These are phyloP conservation scores for Styphnolobium japonicum DNA, from an alignment of 306 rosid genomes.

Conservation along the genomic window DNA sequence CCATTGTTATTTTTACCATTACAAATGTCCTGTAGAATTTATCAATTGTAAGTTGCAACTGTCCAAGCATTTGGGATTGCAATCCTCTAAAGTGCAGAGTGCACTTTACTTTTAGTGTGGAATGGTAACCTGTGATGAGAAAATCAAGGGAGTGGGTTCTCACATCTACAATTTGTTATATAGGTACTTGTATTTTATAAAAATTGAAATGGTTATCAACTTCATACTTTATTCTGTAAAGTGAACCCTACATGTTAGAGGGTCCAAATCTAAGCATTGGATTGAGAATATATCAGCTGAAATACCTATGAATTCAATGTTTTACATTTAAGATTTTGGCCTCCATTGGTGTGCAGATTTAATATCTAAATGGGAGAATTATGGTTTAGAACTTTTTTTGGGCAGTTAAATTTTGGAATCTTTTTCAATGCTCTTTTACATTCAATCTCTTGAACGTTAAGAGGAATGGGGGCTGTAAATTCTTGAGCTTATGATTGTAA, in stretches of 20 bases:
- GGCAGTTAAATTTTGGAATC: background rate
- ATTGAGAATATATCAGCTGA: background rate
- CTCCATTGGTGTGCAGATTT: background rate
- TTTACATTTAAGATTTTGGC: background rate
- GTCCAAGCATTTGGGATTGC: background rate
- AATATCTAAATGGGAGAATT: background rate
- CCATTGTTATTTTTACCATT: background rate
- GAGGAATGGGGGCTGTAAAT: background rate
- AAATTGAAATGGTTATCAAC: background rate
- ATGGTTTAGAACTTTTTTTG: background rate
- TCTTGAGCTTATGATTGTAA: background rate
- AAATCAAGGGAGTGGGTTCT: too few species aligned
- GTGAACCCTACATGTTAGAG: background rate
- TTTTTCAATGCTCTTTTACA: background rate
- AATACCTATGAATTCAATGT: background rate
- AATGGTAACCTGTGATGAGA: too few species aligned
- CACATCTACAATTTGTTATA: background rate
- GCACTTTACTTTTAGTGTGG: too few species aligned
- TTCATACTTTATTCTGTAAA: background rate
- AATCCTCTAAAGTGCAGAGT: too few species aligned
- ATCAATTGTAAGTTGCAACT: background rate
- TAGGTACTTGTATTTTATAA: background rate
- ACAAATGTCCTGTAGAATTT: background rate
- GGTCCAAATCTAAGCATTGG: background rate
- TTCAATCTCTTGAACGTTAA: background rate